Evolutionary conservation across 1,284 basidiomycete genomes (phyloP), one percentile per base, ranked within the genome.

Genomic region (Kwoniella shivajii): DNA sequence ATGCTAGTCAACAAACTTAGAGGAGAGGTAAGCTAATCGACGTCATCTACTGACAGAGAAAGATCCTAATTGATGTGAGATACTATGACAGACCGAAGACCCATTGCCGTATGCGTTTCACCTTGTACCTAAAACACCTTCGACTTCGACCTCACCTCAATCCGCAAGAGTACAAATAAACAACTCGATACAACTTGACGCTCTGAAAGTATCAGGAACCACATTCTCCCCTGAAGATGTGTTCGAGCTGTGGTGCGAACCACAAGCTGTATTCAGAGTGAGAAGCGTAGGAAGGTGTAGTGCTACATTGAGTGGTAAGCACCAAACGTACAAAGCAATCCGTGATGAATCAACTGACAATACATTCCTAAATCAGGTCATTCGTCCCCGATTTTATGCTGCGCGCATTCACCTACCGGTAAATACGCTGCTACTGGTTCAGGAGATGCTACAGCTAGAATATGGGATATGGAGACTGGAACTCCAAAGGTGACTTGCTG

Each of bases 391-490:
- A 99, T 99, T 61, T 82, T 98, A 7, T 99, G 94, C 74, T 92
- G 92, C 46, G 87, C 92, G 0, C 96, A 98, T 74, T 96, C 92
- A 4, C 95, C 95, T 0, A 95, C 93, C 0, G 94, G 94, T 5
- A 84, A 84, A 61, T 82, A 90, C 31, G 87, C 97, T 11, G 93
- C 93, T 3, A 99, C 96, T 0, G 95, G 95, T 3, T 92, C 92
- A 0, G 95, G 95, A 3, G 95, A 99, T 74, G 91, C 90, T 46
- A 92, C 89, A 43, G 92, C 90, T 13, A 85, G 95, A 7, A 78
- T 99, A 33, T 99, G 95, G 95, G 90, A 99, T 77, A 84, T 99
- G 56, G 85, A 89, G 69, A 94, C 90, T 0, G 96, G 99, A 79
- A 89, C 86, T 10, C 95, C 95, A 0, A 90, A 90, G 61, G 68